Base-by-base conservation (phyloP, 192 early-diverging fungal species). In the Mortierella claussenii region DNA sequence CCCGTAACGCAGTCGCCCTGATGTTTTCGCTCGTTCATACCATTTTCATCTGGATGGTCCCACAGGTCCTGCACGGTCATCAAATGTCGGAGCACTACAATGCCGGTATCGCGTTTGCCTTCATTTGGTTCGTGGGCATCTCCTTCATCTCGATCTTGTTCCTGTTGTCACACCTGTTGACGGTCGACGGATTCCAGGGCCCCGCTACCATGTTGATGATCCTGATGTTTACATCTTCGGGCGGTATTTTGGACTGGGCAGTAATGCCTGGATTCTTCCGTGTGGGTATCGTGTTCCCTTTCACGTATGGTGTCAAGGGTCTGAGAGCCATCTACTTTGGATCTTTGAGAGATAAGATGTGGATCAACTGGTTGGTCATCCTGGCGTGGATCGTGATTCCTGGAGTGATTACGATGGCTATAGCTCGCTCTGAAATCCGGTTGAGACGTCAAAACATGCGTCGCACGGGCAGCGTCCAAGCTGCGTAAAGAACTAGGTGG, bases 211-310 rank as follows among this genome's bases (percentile, higher is more conserved):
- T 76, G 57, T 42, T 76, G 21, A 67, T 76, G 73, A 76, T 76
- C 45, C 52, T 76, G 21, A 76, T 76, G 73, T 62, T 76, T 32
- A 76, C 73, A 4, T 54, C 73, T 27, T 76, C 73, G 12, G 58
- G 58, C 11, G 73, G 73, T 50, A 62, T 76, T 15, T 37, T 76
- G 32, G 73, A 76, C 31, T 67, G 65, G 73, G 37, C 27, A 10
- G n/a, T 67, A 24, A 76, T 76, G 64, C 73, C 73, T 36, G 73
- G 73, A 11, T 76, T 76, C 59, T 76, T 76, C 73, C 73, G 52
- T 1, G 53, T 76, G 4, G 73, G 73, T 17, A 62, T 42, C 10
- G 54, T 44, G 6, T 76, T 76, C 73, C 73, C 73, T 8, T 76
- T 76, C 53, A 55, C 63, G 1, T 76, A 76, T 46, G 73, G 40